Percentiles rank a stretch among this genome's conserved stretches.
phyloP scores from a whole-genome alignment of 2,329 filamentous ascomycete species.

The Pseudofabraea citricarpa region DNA sequence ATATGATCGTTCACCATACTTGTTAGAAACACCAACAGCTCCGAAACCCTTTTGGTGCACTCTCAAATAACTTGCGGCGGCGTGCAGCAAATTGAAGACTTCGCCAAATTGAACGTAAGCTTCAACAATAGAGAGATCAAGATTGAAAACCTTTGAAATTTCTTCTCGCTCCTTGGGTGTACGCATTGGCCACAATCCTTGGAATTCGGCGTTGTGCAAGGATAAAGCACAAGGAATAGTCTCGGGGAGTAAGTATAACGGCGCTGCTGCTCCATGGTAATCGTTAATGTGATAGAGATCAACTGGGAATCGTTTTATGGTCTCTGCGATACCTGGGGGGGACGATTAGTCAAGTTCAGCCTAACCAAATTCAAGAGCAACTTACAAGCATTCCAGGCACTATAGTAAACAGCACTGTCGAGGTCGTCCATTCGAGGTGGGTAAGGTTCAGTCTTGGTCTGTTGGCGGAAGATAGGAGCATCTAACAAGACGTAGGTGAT shows the following conservation, averaged over 20 bases:
- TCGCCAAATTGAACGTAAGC: constrained; percentile 64
- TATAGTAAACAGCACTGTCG: constrained; percentile 62
- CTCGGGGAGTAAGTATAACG: constrained; percentile 59
- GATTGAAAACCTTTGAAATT: constrained; percentile 59
- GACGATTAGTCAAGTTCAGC: too few species aligned
- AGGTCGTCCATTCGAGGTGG: constrained; percentile 64
- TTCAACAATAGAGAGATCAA: constrained; percentile 48
- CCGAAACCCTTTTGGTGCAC: constrained; percentile 65
- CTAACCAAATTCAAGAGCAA: background rate
- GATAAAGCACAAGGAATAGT: constrained; percentile 57
- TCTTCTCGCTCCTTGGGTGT: constrained; percentile 55
- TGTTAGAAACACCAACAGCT: constrained; percentile 62
- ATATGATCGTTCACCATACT: constrained; percentile 62
- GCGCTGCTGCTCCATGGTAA: constrained; percentile 58
- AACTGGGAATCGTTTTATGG: constrained; percentile 55
- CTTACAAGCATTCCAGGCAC: constrained; percentile 50
- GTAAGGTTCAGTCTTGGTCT: constrained; percentile 57
- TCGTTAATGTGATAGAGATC: constrained; percentile 62
- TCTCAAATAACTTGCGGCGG: constrained; percentile 59
- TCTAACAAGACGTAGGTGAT: constrained; percentile 65
- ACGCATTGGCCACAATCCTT: constrained; percentile 63
- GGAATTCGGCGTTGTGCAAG: constrained; percentile 64
- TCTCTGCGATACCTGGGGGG: constrained; percentile 52
- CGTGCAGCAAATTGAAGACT: constrained; percentile 64
- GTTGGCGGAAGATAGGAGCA: constrained; percentile 61